phyloP scores from a whole-genome alignment of 2,329 filamentous ascomycete species.

The Blastomyces parvus region DNA sequence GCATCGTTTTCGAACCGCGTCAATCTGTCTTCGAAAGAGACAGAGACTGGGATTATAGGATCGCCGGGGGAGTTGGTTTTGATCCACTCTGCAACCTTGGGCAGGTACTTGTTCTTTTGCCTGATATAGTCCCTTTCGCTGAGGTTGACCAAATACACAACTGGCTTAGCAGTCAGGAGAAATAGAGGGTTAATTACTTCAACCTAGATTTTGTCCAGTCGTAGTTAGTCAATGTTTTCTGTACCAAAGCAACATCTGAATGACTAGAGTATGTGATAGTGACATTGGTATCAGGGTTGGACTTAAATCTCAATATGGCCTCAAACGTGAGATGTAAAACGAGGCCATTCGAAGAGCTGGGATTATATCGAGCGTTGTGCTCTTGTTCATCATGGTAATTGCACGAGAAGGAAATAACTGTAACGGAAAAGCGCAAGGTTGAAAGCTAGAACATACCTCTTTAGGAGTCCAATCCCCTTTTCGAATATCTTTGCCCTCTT shows the following conservation, averaged over 20 bases:
- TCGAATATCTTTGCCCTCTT: slow-evolving; percentile 85
- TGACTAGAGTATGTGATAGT: slow-evolving; percentile 13
- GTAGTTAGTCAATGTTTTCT: slow-evolving; percentile 8
- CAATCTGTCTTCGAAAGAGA: slow-evolving; percentile 85
- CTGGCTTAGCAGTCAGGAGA: slow-evolving; percentile 90
- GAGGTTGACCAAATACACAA: slow-evolving; percentile 93
- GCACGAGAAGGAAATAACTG: slow-evolving; percentile 29
- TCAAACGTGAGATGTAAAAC: slow-evolving; percentile 59
- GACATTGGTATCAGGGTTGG: slow-evolving; percentile 52
- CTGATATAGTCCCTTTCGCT: slow-evolving; percentile 95
- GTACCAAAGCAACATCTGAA: slow-evolving; percentile 11
- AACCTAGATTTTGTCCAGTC: slow-evolving; percentile 49
- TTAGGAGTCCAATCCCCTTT: slow-evolving; percentile 84
- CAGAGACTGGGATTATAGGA: slow-evolving; percentile 86
- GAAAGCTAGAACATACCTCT: slow-evolving; percentile 56
- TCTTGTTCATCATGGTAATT: slow-evolving; percentile 85
- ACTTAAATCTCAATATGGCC: slow-evolving; percentile 77
- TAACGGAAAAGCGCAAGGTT: slow-evolving; percentile 21
- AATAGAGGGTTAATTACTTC: slow-evolving; percentile 96
- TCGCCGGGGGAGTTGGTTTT: slow-evolving; percentile 82
- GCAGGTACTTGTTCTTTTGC: slow-evolving; percentile 98
- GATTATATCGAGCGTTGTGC: slow-evolving; percentile 91
- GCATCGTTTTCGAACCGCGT: slow-evolving; percentile 69
- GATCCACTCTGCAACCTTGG: slow-evolving; percentile 90
- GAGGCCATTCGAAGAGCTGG: slow-evolving; percentile 98